A percentile compares a stretch with the other conserved stretches of the same genome.
Evolutionary conservation across 108 stramenopile species (phyloP).

Genomic region (Nitzschia sp.): DNA sequence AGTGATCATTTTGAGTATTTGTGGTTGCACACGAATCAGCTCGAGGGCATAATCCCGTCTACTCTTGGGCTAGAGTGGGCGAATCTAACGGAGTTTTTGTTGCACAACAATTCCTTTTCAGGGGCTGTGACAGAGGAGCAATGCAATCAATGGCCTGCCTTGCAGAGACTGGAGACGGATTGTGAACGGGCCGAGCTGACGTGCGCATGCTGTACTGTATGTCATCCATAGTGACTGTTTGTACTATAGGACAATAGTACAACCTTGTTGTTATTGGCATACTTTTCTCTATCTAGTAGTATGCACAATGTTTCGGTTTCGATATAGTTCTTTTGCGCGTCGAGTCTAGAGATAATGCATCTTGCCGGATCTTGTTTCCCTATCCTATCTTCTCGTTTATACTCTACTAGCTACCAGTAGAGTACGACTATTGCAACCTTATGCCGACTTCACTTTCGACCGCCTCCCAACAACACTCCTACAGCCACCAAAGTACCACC

Average conservation of each 20-base stretch:
- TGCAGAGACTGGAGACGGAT: conserved; percentile 14
- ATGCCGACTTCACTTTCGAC: background rate
- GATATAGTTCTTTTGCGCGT: too few species aligned
- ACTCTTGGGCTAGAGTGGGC: conserved; percentile 27
- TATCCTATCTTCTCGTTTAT: too few species aligned
- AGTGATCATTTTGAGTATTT: conserved; percentile 8
- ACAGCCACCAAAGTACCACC: conserved; percentile 23
- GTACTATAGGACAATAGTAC: too few species aligned
- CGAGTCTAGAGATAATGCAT: too few species aligned
- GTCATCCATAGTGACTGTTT: conserved; percentile 5
- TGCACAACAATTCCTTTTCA: conserved; percentile 37
- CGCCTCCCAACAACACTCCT: conserved; percentile 24
- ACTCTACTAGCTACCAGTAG: too few species aligned
- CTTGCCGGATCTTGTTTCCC: too few species aligned
- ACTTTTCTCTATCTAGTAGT: too few species aligned
- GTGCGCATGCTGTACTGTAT: conserved; percentile 30
- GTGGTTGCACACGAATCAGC: conserved; percentile 21
- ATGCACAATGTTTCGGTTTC: too few species aligned
- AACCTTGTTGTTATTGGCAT: too few species aligned
- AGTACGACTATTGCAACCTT: too few species aligned
- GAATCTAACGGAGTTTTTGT: conserved; percentile 21
- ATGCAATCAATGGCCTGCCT: conserved; percentile 3
- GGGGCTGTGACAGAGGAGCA: conserved; percentile 35
- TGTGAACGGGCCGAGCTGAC: conserved; percentile 14
- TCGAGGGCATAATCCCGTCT: conserved; percentile 36